Base-by-base conservation (phyloP, 2,329 filamentous ascomycete genomes). In the Apiospora malaysiana region DNA sequence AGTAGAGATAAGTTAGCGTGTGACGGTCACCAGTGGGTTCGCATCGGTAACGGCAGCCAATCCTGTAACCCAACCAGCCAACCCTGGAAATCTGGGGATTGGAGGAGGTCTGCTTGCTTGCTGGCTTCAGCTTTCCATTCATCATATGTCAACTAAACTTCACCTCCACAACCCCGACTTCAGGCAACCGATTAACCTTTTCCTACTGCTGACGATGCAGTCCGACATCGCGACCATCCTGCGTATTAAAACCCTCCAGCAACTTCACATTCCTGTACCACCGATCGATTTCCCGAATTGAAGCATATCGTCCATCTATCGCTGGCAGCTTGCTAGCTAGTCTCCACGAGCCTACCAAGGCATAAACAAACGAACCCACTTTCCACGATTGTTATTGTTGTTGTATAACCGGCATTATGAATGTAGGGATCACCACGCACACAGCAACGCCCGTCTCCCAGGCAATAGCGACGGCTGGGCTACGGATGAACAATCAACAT, bases 321-420 rank as follows among this genome's bases (percentile, higher is more conserved):
- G 18, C 42, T 45, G 42, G 42, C 42, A 16, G 4, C 42, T 45
- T 45, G 16, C 51, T 21, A 25, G 51, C 56, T 40, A 56, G 49
- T 27, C 49, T 32, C 45, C 45, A 47, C 45, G 45, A 63, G 56
- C 56, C 32, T 1, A n/a, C 27, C 56, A 63, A 40, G 56, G 56
- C 56, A 63, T 63, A 63, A 63, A 40, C 56, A 63, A n/a, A 40
- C 56, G 21, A 63, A 63, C 10, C 56, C 56, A 63, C 56, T 63
- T 63, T 40, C 56, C 9, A 16, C 56, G 18, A 63, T 63, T 63
- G 56, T 63, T 63, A 32, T 63, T 63, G 56, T n/a, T 63, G 56
- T 63, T n/a, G 45, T 47, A n/a, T 18, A 18, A 23, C 66, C 9
- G 67, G 45, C 67, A 51, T 49, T 14, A 68, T 68, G 67, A 68